These are phyloP conservation scores for Termitomyces sp. DNA, from an alignment of 1,284 basidiomycete genomes.

Conservation along the genomic window DNA sequence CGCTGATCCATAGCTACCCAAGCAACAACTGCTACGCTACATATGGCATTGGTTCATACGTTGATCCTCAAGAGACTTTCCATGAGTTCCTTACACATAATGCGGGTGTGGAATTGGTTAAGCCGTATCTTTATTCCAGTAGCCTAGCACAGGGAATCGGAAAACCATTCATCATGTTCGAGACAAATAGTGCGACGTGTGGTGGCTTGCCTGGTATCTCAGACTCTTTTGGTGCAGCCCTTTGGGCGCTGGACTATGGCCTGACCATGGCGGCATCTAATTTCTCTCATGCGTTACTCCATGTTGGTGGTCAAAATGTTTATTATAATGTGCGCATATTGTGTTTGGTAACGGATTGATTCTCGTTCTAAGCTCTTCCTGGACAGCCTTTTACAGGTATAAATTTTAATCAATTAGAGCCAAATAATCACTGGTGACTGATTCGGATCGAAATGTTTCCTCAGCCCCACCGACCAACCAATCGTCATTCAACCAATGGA, in stretches of 20 bases:
- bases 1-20: conserved; percentile 37
- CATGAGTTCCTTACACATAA: conserved; percentile 52
- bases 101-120: conserved; percentile 36
- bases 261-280: conserved; percentile 55
- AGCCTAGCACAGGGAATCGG: conserved; percentile 34
- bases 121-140: conserved; percentile 42
- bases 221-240: conserved; percentile 61
- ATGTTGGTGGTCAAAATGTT: conserved; percentile 59
- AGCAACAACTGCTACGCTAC: conserved; percentile 54
- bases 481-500: conserved; percentile 53
- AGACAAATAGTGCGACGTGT: conserved; percentile 77
- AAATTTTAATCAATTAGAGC: conserved; percentile 1
- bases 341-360: background rate
- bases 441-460: background rate
- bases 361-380: background rate
- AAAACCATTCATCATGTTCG: conserved; percentile 65
- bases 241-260: conserved; percentile 66
- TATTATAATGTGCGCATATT: conserved; percentile 54
- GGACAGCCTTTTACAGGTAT: conserved; percentile 36
- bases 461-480: conserved; percentile 57
- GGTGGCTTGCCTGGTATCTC: conserved; percentile 73
- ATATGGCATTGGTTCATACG: conserved; percentile 31
- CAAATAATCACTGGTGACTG: background rate
- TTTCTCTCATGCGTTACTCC: conserved; percentile 51
- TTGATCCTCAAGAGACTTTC: conserved; percentile 48